Evolutionary conservation across 108 stramenopile genomes (phyloP), one percentile per base, ranked within the genome.

Genomic region (Fragilaria radians): DNA sequence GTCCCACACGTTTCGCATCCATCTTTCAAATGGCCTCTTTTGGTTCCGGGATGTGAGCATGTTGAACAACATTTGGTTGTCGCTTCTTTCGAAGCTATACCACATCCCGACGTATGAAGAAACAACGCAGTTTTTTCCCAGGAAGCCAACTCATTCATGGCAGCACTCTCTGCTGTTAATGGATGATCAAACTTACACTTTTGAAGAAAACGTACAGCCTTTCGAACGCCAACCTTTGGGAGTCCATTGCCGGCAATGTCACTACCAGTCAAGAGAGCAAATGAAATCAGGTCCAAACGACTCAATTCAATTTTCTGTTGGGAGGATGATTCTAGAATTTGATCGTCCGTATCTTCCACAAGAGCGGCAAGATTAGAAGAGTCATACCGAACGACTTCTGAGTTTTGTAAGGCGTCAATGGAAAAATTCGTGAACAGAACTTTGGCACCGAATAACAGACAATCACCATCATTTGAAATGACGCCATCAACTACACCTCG

Each of bases 381-480:
- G 59, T 88, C 82, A 54, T 88, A 91, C 25, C 81, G 59, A 56
- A 88, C 74, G 0, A 91, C 78, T 23, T 67, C 54, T 18, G 74
- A 54, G 26, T 80, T 56, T 14, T 76, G 65, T 9, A 91, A 68
- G 69, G 86, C 88, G 48, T 91, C 86, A 7, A 82, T 28, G 2
- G 87, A 91, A 54, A 97, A 96, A 36, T 96, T 93, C 27, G 89
- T 88, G 76, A 95, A 97, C 2, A 99, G 61, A 4, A 61, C 64
- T 48, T 65, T 71, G 7, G 93, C 95, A n/a, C 98, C 97, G 63
- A 94, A 99, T 11, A 95, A 55, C 14, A 99, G 85, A 32, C 93
- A 88, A 64, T 99, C 98, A 1, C 86, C 88, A 73, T 99, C 98
- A 57, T 96, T 97, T 1, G 95, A 94, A 22, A 99, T 81, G 23